Conservation (phyloP, 148 eudicot species). For the Persicaria tinctoria region DNA sequence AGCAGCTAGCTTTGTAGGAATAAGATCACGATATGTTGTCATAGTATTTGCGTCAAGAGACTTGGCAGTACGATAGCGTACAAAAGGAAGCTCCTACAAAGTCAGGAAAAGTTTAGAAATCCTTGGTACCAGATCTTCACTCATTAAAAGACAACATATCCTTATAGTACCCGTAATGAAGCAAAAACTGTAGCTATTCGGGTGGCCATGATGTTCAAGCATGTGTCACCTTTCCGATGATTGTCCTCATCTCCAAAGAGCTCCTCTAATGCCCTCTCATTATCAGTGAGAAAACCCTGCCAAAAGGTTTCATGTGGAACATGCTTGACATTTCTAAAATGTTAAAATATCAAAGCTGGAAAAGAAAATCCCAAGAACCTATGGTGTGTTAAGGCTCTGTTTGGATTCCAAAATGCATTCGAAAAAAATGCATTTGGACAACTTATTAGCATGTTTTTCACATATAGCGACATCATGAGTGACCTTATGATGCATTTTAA, state of each 20-base stretch:
- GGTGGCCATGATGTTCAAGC: conserved; percentile 72
- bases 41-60: conserved; percentile 76
- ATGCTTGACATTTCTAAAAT: background rate
- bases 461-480: too few relatives aligned
- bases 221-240: conserved; percentile 54
- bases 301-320: conserved; percentile 11
- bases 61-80: conserved; percentile 92
- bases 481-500: too few relatives aligned
- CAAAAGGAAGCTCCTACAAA: conserved; percentile 80
- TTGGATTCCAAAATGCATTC: too few relatives aligned
- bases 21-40: conserved; percentile 87
- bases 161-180: conserved; percentile 57
- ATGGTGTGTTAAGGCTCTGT: background rate
- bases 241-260: conserved; percentile 88
- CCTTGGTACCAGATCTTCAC: background rate
- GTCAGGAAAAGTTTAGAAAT: conserved; percentile 11
- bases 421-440: too few relatives aligned
- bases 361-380: background rate
- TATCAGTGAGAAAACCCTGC: conserved; percentile 86
- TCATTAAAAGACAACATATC: background rate
- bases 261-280: conserved; percentile 80
- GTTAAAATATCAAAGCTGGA: background rate
- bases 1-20: conserved; percentile 97
- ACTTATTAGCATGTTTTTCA: too few relatives aligned
- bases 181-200: conserved; percentile 89